phyloP scores from a whole-genome alignment of 2,329 filamentous ascomycete genomes.

The Aureobasidium lini region DNA sequence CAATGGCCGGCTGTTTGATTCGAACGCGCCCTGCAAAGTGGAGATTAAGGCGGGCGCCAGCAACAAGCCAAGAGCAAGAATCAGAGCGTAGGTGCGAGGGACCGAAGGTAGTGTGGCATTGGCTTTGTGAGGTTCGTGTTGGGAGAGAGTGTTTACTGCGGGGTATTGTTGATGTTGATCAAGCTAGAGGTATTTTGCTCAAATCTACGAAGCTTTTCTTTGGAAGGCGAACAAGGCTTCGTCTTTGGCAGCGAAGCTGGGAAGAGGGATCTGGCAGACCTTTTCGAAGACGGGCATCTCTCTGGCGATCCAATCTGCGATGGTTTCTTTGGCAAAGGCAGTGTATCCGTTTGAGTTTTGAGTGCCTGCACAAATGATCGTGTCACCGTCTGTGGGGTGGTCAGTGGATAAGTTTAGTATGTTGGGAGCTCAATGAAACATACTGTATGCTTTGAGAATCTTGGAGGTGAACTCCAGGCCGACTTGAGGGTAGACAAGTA shows the following conservation, averaged over 20 bases:
- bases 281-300: constrained; percentile 52
- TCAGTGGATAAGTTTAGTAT: neutral
- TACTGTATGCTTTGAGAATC: constrained; percentile 52
- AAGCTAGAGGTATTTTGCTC: neutral
- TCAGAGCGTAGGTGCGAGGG: neutral
- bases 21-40: too few relatives aligned
- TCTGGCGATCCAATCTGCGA: constrained; percentile 58
- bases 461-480: constrained; percentile 58
- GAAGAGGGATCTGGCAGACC: constrained; percentile 58
- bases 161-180: neutral
- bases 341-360: constrained; percentile 71
- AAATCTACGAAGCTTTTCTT: constrained; percentile 19
- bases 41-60: too few relatives aligned
- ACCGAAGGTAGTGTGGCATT: neutral
- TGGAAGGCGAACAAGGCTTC: constrained; percentile 64
- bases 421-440: constrained; percentile 39
- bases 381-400: constrained; percentile 42
- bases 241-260: constrained; percentile 70
- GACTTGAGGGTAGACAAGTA: constrained; percentile 68
- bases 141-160: neutral
- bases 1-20: too few relatives aligned
- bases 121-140: neutral
- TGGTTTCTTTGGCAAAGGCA: constrained; percentile 54
- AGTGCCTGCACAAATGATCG: constrained; percentile 64
- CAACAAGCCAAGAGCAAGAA: neutral